phyloP scores from a whole-genome alignment of 441 rosid genomes.

The Corymbia citriodora region DNA sequence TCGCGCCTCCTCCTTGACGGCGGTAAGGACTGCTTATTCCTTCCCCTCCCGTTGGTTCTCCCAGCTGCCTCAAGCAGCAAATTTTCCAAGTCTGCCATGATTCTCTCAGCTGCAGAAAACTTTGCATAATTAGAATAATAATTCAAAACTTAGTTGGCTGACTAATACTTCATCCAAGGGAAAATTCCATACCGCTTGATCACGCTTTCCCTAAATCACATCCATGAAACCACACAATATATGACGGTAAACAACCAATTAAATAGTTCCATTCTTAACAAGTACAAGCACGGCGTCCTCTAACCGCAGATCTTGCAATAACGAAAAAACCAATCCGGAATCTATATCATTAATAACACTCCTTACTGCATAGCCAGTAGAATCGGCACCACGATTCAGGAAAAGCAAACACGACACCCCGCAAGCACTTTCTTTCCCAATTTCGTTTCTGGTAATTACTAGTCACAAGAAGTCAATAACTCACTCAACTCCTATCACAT shows the following conservation, averaged over 20 bases:
- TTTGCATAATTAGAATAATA: background rate
- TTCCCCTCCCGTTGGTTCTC: slow-evolving; percentile 59
- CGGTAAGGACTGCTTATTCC: slow-evolving; percentile 43
- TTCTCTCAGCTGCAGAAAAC: background rate
- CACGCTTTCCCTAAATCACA: background rate
- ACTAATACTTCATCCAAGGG: background rate
- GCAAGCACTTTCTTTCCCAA: background rate
- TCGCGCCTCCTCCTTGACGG: slow-evolving; percentile 61
- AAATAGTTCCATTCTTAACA: background rate
- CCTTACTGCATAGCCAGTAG: background rate
- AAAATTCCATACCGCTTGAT: background rate
- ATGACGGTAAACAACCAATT: background rate
- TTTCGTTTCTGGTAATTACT: background rate
- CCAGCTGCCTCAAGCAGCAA: slow-evolving; percentile 98
- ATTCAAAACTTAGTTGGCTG: background rate
- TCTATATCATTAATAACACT: background rate
- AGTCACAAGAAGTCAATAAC: background rate
- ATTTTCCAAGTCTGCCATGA: slow-evolving; percentile 81
- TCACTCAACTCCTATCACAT: background rate
- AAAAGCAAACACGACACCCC: background rate
- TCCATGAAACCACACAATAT: background rate
- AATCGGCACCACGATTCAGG: background rate
- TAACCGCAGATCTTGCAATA: background rate
- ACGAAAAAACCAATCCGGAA: background rate
- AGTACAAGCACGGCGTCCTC: background rate